Evolutionary conservation across 495 filamentous ascomycete genomes (phyloP).

Genomic region (Talaromyces thailandensis): DNA sequence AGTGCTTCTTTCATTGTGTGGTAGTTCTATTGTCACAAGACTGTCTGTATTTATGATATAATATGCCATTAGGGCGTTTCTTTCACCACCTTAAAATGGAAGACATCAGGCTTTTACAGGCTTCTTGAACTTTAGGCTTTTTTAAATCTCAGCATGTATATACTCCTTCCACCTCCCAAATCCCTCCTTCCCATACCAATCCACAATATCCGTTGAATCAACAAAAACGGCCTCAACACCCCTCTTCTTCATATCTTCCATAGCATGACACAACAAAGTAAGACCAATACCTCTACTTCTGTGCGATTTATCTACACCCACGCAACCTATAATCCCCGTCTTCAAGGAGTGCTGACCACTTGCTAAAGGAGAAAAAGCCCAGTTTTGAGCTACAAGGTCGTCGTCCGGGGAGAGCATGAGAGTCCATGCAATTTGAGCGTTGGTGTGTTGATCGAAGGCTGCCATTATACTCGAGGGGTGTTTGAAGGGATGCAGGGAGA

Average conservation of each 20-base stretch:
- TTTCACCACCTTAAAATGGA: no score
- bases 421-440: background rate
- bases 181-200: constrained; percentile 42
- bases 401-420: constrained; percentile 33
- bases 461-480: constrained; percentile 37
- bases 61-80: no score
- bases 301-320: constrained; percentile 34
- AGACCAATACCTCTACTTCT: constrained; percentile 36
- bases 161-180: constrained; percentile 38
- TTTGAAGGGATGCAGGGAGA: constrained; percentile 24
- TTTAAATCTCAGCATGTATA: constrained; percentile 23
- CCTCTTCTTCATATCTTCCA: constrained; percentile 39
- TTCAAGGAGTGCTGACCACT: constrained; percentile 17
- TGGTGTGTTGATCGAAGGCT: constrained; percentile 14
- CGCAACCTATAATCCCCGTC: constrained; percentile 41
- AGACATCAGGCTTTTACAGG: no score
- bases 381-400: constrained; percentile 21
- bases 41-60: no score
- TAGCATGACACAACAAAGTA: constrained; percentile 36
- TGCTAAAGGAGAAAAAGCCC: constrained; percentile 37
- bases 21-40: no score
- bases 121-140: no score
- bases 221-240: constrained; percentile 41
- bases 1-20: no score
- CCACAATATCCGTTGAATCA: constrained; percentile 40